phyloP scores from a whole-genome alignment of 2,329 filamentous ascomycete genomes.

The Stagonosporopsis cucurbitacearum region DNA sequence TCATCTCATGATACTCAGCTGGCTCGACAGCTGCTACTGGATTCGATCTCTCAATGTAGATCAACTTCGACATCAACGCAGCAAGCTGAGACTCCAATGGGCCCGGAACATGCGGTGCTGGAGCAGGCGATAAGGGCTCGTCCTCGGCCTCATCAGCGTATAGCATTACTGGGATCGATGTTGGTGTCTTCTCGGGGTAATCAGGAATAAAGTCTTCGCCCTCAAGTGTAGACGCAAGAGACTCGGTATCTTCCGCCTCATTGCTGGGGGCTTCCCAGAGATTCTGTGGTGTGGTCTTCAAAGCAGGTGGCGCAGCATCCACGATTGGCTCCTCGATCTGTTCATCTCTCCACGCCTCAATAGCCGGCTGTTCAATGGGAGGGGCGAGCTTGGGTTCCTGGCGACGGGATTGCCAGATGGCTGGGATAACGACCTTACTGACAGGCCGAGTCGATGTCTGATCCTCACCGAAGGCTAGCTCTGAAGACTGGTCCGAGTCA shows the following conservation, averaged over 20 bases:
- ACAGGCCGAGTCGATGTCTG: slow-evolving; percentile 20
- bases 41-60: slow-evolving; percentile 45
- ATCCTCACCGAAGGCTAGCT: slow-evolving; percentile 39
- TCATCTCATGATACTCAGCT: slow-evolving; percentile 46
- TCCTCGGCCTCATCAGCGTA: slow-evolving; percentile 22
- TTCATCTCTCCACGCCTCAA: slow-evolving; percentile 25
- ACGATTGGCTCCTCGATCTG: slow-evolving; percentile 14
- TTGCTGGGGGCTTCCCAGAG: not conserved
- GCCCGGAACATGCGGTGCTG: slow-evolving; percentile 39
- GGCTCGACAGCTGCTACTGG: slow-evolving; percentile 46
- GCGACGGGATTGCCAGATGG: slow-evolving; percentile 37
- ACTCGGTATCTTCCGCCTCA: slow-evolving; percentile 37
- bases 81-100: slow-evolving; percentile 47
- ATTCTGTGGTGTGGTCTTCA: slow-evolving; percentile 21
- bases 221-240: slow-evolving; percentile 41
- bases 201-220: slow-evolving; percentile 37
- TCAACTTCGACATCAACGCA: slow-evolving; percentile 47
- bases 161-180: slow-evolving; percentile 23
- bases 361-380: not conserved
- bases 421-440: slow-evolving; percentile 29
- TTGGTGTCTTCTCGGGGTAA: slow-evolving; percentile 41
- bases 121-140: slow-evolving; percentile 26
- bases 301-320: slow-evolving; percentile 22
- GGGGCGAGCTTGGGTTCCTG: slow-evolving; percentile 15
- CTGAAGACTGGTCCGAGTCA: slow-evolving; percentile 44